Percentiles rank a stretch among this genome's conserved stretches.
Conservation (phyloP, 2,329 filamentous ascomycete species). For the Trichoderma oligosporum region DNA sequence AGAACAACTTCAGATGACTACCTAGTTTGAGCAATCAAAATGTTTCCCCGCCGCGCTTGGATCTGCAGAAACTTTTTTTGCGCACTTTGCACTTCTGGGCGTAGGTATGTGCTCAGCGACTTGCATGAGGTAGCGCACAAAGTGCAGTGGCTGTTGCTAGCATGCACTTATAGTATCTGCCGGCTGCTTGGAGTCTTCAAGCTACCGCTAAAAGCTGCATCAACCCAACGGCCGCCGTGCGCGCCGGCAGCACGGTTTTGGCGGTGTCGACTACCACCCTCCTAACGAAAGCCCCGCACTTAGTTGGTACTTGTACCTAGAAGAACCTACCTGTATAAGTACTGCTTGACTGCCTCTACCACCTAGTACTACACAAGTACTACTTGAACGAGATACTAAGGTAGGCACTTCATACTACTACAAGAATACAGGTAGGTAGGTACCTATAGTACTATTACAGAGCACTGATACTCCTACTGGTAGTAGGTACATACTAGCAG, state of each 20-base stretch:
- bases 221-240: conserved; percentile 1
- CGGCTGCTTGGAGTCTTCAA: neutral
- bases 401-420: too few species aligned
- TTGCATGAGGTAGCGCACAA: neutral
- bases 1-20: neutral
- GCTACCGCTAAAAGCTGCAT: neutral
- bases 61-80: conserved; percentile 13
- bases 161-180: neutral
- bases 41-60: conserved; percentile 18
- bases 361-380: too few species aligned
- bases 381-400: too few species aligned
- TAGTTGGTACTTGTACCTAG: neutral
- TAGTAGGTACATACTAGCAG: too few species aligned
- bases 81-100: neutral
- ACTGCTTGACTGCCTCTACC: too few species aligned
- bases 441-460: too few species aligned
- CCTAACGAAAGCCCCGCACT: neutral
- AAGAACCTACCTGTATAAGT: too few species aligned
- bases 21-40: neutral
- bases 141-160: neutral
- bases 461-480: too few species aligned
- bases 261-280: conserved; percentile 8
- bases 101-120: neutral
- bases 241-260: conserved; percentile 6
- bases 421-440: too few species aligned